Percentiles rank a stretch among this genome's conserved stretches.
Conservation (phyloP, 441 rosid genomes). For the Manihot esculenta region DNA sequence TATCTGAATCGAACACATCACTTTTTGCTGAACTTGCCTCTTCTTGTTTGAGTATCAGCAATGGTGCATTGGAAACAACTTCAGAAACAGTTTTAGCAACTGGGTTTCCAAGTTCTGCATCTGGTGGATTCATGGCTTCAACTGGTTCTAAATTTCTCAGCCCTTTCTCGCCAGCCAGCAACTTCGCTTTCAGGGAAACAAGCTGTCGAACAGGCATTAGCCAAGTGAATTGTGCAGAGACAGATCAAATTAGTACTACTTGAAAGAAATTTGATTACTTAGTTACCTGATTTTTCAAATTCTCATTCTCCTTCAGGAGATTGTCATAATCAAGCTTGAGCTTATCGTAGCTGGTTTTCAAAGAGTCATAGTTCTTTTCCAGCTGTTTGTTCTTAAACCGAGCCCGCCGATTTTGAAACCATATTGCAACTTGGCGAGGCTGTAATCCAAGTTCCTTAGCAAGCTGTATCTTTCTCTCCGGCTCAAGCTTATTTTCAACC, state of each 20-base stretch:
- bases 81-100: conserved; percentile 7
- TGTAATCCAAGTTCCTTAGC: conserved; percentile 60
- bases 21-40: conserved; percentile 44
- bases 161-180: conserved; percentile 26
- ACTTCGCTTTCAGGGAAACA: conserved; percentile 32
- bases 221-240: neutral
- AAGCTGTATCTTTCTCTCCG: conserved; percentile 55
- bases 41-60: conserved; percentile 33
- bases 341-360: conserved; percentile 47
- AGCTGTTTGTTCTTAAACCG: conserved; percentile 62
- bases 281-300: conserved; percentile 50
- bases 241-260: neutral
- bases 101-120: conserved; percentile 18
- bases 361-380: conserved; percentile 47
- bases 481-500: conserved; percentile 64
- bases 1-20: conserved; percentile 44
- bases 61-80: conserved; percentile 2
- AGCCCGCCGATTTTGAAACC: conserved; percentile 77
- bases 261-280: neutral
- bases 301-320: conserved; percentile 45
- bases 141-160: conserved; percentile 15
- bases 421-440: conserved; percentile 69
- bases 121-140: conserved; percentile 20
- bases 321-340: conserved; percentile 54
- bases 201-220: conserved; percentile 25